These are phyloP conservation scores for Incumbomyces delicatus DNA, from an alignment of 2,329 filamentous ascomycete species.

Conservation along the genomic window DNA sequence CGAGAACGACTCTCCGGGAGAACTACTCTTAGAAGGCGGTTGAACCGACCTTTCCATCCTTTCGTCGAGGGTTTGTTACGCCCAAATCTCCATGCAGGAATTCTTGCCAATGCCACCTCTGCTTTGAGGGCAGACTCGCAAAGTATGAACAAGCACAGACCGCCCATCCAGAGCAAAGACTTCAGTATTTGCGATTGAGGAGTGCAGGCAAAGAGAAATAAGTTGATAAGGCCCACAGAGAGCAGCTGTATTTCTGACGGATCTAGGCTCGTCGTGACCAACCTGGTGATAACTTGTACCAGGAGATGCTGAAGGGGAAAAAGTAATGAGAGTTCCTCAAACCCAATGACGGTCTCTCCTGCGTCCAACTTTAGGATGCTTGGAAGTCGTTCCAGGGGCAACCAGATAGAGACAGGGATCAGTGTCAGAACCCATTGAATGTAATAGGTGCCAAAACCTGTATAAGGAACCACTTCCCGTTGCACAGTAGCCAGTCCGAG, in stretches of 20 bases:
- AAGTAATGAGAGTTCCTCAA: slow-evolving; percentile 54
- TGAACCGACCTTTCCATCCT: background rate
- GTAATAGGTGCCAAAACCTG: slow-evolving; percentile 48
- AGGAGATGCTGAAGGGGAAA: slow-evolving; percentile 78
- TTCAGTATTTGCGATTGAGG: slow-evolving; percentile 81
- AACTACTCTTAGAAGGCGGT: background rate
- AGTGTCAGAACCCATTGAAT: slow-evolving; percentile 73
- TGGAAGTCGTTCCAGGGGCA: slow-evolving; percentile 22
- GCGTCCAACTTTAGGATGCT: slow-evolving; percentile 15
- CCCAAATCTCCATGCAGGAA: slow-evolving; percentile 84
- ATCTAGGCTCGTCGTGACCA: slow-evolving; percentile 82
- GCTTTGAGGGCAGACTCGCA: slow-evolving; percentile 68
- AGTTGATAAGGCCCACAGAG: slow-evolving; percentile 70
- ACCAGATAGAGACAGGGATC: slow-evolving; percentile 45
- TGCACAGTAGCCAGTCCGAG: slow-evolving; percentile 71
- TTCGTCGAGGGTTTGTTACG: slow-evolving; percentile 5
- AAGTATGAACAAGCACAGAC: slow-evolving; percentile 61
- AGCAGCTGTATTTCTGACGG: slow-evolving; percentile 80
- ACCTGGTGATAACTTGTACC: slow-evolving; percentile 60
- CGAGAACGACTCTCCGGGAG: slow-evolving; percentile 3
- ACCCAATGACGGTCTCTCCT: slow-evolving; percentile 28
- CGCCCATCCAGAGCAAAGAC: slow-evolving; percentile 75
- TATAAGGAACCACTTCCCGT: slow-evolving; percentile 49
- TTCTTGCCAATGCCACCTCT: slow-evolving; percentile 75
- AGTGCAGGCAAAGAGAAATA: slow-evolving; percentile 66